Evolutionary conservation across 352 stramenopile genomes (phyloP).

Genomic region (Pythium sukuiense): DNA sequence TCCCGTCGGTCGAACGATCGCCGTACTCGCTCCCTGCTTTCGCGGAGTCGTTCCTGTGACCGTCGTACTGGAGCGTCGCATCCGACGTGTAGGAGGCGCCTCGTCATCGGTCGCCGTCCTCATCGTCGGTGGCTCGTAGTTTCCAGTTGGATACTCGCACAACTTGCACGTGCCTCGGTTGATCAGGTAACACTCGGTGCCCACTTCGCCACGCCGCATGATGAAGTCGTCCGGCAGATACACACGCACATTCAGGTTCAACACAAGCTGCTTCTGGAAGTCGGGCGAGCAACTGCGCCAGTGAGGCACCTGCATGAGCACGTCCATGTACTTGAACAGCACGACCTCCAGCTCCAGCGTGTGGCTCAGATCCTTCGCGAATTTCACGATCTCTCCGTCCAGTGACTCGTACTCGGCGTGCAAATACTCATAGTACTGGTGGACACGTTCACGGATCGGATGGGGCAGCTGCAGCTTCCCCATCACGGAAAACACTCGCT

Average conservation of each 20-base stretch:
- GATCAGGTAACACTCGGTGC: constrained; percentile 70
- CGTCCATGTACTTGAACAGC: constrained; percentile 74
- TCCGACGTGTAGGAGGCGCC: constrained; percentile 3
- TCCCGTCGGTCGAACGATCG: neutral
- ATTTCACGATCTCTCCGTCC: constrained; percentile 2
- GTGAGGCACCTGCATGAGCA: constrained; percentile 60
- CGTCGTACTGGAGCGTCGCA: neutral
- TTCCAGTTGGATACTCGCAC: constrained; percentile 1
- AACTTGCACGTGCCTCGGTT: constrained; percentile 58
- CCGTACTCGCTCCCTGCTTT: neutral
- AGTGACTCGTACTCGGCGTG: constrained; percentile 6
- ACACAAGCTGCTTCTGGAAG: constrained; percentile 68
- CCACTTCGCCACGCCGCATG: constrained; percentile 55
- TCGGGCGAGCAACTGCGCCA: constrained; percentile 55
- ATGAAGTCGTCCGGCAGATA: constrained; percentile 81
- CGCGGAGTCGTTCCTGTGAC: neutral
- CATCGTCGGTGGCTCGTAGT: neutral
- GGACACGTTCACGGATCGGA: constrained; percentile 51
- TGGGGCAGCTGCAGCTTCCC: constrained; percentile 50
- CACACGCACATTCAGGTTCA: constrained; percentile 55
- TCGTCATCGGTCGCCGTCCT: neutral
- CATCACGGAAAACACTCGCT: constrained; percentile 61
- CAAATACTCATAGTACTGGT: constrained; percentile 30
- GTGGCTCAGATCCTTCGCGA: constrained; percentile 6
- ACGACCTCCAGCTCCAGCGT: constrained; percentile 1